These are phyloP conservation scores for Cunninghamia lanceolata DNA, from an alignment of 75 land plant species.

Conservation along the genomic window DNA sequence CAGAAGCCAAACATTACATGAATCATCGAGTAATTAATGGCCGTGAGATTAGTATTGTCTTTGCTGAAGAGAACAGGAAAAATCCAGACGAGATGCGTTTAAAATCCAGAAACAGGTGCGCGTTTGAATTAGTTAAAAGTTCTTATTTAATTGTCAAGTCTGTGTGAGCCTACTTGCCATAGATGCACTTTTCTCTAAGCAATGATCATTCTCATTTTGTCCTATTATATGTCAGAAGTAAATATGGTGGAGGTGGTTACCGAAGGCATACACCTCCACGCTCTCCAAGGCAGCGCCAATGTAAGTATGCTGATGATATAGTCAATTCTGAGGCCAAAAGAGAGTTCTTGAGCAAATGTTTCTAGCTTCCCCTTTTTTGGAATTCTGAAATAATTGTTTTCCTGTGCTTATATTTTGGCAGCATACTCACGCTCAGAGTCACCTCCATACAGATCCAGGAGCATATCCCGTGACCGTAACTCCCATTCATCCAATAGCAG, in stretches of 20 bases:
- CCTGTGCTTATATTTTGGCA: conserved; percentile 21
- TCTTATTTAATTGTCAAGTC: not conserved
- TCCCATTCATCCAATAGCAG: not conserved
- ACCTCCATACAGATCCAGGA: conserved; percentile 6
- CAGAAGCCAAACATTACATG: conserved; percentile 76
- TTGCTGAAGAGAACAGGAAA: conserved; percentile 85
- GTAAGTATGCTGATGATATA: conserved; percentile 32
- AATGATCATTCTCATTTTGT: not conserved
- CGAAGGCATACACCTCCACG: conserved; percentile 37
- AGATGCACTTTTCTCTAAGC: not conserved
- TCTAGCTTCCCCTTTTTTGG: not conserved
- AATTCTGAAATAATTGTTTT: not conserved
- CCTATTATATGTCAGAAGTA: conserved; percentile 15
- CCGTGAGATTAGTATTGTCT: conserved; percentile 78
- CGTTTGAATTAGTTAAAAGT: conserved; percentile 18
- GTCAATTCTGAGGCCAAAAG: not conserved
- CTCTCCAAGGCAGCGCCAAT: conserved; percentile 44
- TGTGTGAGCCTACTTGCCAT: not conserved
- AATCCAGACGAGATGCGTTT: conserved; percentile 80
- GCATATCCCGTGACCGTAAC: not conserved
- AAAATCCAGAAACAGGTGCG: conserved; percentile 32
- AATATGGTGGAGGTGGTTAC: conserved; percentile 32
- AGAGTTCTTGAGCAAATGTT: not conserved
- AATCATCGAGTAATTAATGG: conserved; percentile 64
- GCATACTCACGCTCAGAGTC: conserved; percentile 48